Percentiles rank a stretch among this genome's conserved stretches.
These are phyloP conservation scores for Thymus mandschuricus DNA, from an alignment of 257 asterid species.

Conservation along the genomic window DNA sequence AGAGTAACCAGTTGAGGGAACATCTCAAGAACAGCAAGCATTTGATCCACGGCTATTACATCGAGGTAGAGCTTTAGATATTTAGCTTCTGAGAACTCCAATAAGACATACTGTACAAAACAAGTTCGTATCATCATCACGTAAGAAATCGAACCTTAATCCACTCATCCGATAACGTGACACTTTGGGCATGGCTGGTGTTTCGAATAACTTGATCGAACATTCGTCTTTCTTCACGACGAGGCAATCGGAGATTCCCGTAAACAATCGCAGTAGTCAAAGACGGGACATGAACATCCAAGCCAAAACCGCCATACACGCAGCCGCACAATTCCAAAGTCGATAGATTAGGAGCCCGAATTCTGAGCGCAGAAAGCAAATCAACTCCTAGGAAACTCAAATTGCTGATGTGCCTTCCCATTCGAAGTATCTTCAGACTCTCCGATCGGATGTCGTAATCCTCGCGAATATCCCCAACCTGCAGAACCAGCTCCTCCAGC, in stretches of 20 bases:
- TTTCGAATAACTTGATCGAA: not conserved
- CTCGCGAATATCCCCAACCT: not conserved
- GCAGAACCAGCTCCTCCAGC: not conserved
- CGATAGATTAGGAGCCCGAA: not conserved
- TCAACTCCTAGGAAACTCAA: not conserved
- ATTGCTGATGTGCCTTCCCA: no score
- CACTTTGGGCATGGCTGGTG: not conserved
- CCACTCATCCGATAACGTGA: not conserved
- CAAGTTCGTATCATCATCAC: not conserved
- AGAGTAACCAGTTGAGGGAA: not conserved
- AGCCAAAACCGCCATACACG: not conserved
- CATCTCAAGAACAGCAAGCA: not conserved
- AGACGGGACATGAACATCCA: not conserved
- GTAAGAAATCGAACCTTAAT: not conserved
- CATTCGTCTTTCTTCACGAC: not conserved
- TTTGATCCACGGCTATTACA: not conserved
- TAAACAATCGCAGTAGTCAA: not conserved
- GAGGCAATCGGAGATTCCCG: not conserved
- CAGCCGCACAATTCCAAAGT: not conserved
- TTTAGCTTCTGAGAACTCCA: not conserved
- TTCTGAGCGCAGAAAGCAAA: not conserved
- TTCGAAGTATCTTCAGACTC: not conserved
- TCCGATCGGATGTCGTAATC: not conserved
- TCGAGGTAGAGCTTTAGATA: not conserved
- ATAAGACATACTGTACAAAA: not conserved